A percentile compares a stretch with the other conserved stretches of the same genome.
Conservation (phyloP, 2,329 filamentous ascomycete genomes). For the Talaromyces sp. region DNA sequence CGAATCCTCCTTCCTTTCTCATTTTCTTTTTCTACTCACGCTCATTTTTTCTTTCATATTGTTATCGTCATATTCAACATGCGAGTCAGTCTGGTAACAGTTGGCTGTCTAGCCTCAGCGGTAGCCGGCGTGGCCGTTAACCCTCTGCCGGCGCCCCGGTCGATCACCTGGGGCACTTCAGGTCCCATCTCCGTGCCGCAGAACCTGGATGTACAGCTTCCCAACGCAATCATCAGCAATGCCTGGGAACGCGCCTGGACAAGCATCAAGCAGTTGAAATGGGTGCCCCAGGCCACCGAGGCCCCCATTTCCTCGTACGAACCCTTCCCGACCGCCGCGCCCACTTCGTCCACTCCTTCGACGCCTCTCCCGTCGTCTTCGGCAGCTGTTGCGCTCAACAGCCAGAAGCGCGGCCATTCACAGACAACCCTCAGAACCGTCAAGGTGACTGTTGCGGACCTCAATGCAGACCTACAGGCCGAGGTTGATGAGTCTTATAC, state of each 20-base stretch:
- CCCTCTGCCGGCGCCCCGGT: constrained; percentile 52
- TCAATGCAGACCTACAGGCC: constrained; percentile 50
- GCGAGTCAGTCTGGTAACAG: constrained; percentile 16
- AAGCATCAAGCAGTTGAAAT: constrained; percentile 50
- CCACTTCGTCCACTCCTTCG: neutral
- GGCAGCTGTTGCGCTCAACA: neutral
- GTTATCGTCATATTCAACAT: constrained; percentile 2
- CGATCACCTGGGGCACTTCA: constrained; percentile 52
- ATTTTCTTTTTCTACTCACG: neutral
- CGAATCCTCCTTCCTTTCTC: neutral
- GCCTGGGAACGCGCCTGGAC: constrained; percentile 52
- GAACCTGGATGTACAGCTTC: constrained; percentile 38
- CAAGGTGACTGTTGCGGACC: constrained; percentile 46
- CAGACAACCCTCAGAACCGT: constrained; percentile 37
- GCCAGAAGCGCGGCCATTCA: neutral
- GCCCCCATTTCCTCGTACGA: constrained; percentile 50
- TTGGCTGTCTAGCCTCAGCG: constrained; percentile 34
- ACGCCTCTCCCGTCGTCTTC: neutral
- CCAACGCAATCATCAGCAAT: constrained; percentile 39
- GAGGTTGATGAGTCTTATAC: constrained; percentile 58
- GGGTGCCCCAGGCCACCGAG: constrained; percentile 54
- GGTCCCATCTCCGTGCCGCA: constrained; percentile 46
- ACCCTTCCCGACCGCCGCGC: constrained; percentile 47
- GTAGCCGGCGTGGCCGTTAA: constrained; percentile 50
- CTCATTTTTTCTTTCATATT: neutral